Evolutionary conservation across 1,284 basidiomycete species (phyloP), one percentile per base, ranked within the genome.

Genomic region (Cutaneotrichosporon sp.): DNA sequence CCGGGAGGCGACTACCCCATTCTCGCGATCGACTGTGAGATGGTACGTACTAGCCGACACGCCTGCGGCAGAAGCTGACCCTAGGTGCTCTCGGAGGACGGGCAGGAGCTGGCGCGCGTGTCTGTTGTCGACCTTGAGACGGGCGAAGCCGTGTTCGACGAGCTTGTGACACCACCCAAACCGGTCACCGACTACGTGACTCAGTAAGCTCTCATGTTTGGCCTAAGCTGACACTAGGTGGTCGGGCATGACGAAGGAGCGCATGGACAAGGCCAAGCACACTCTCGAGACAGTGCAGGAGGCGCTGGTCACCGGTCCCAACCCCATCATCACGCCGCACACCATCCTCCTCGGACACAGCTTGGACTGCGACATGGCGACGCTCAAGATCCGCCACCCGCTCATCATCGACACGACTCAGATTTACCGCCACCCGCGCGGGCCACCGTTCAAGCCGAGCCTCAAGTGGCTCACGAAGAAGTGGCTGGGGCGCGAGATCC

Each of bases 321-420:
- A 67, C 22, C 68, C 72, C 10, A 59, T 80, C 56, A 81, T 80
- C 66, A 83, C 83, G 1, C 85, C 86, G 0, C 88, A 87, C 0
- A 91, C 92, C 2, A 89, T 95, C 69, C 86, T 97, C 18, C 82
- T 97, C n/a, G 94, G 94, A 0, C 94, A 97, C 76, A 95, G 92
- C 3, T 86, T 97, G 53, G 93, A 95, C 80, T 93, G 89, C 31
- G 93, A 97, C 74, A 83, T 97, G 34, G 86, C 86, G 66, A 90
- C 90, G 0, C 84, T 97, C 60, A 90, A 89, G 69, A 84, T 95
- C 45, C 85, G 87, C 62, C 90, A 95, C 71, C 87, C 92, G 0
- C 81, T 85, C 49, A 91, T 91, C 71, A 91, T 97, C 69, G 94
- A 97, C 74, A 97, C 94, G 1, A 89, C 92, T 0, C 73, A 97